Percentiles rank a stretch among this genome's conserved stretches.
These are phyloP conservation scores for Fusarium verrucosum DNA, from an alignment of 2,329 filamentous ascomycete species.

Conservation along the genomic window DNA sequence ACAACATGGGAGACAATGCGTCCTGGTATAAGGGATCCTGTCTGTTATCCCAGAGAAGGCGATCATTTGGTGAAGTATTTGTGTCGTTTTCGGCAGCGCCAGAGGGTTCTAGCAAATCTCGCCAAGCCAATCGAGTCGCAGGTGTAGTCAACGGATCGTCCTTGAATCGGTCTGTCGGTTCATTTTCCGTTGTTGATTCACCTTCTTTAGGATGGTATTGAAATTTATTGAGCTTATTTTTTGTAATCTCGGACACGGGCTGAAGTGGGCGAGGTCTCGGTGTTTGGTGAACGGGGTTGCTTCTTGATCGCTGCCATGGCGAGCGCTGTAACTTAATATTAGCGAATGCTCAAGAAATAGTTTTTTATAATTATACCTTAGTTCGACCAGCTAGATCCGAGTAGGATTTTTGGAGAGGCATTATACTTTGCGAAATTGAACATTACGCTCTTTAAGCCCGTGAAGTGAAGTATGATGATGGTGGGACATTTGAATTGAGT, in stretches of 20 bases:
- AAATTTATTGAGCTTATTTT: constrained; percentile 69
- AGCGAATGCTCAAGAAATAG: constrained; percentile 3
- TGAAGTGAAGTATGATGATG: constrained; percentile 34
- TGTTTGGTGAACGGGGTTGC: constrained; percentile 56
- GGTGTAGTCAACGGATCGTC: constrained; percentile 54
- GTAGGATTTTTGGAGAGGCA: constrained; percentile 56
- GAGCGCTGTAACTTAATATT: constrained; percentile 50
- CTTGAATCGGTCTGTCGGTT: constrained; percentile 15
- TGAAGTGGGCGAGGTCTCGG: constrained; percentile 53
- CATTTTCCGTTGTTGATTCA: constrained; percentile 24
- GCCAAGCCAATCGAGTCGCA: constrained; percentile 63
- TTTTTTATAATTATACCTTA: constrained; percentile 46
- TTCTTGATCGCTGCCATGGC: constrained; percentile 65
- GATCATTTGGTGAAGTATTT: constrained; percentile 67
- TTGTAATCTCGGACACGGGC: constrained; percentile 66
- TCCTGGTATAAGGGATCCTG: constrained; percentile 53
- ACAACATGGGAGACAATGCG: constrained; percentile 59
- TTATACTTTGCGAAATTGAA: constrained; percentile 39
- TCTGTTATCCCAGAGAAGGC: constrained; percentile 68
- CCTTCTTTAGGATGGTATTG: constrained; percentile 48
- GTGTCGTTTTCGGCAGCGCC: constrained; percentile 55
- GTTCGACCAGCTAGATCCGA: constrained; percentile 49
- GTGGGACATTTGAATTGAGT: constrained; percentile 24
- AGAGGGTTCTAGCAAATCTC: constrained; percentile 63
- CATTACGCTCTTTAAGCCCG: constrained; percentile 17